Conservation (phyloP, 1,284 basidiomycete genomes). For the Fomitopsis palustris region DNA sequence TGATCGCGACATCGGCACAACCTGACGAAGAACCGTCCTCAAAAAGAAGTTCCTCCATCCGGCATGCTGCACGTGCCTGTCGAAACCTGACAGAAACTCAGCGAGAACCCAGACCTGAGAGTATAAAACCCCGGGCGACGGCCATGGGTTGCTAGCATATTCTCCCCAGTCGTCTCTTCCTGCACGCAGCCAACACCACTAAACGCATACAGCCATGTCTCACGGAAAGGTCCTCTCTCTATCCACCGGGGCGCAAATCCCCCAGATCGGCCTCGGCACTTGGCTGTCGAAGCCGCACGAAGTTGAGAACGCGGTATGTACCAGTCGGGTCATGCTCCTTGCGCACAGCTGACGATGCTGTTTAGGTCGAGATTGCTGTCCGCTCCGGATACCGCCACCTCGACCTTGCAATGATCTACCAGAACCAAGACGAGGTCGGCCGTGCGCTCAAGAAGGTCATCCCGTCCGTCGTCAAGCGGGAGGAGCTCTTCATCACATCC, state of each 20-base stretch:
- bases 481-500: conserved; percentile 83
- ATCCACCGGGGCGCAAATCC: conserved; percentile 49
- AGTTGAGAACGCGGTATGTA: conserved; percentile 69
- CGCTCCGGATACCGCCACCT: conserved; percentile 77
- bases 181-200: not conserved
- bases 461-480: conserved; percentile 72
- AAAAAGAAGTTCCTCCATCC: too few relatives aligned
- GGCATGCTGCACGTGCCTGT: too few relatives aligned
- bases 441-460: conserved; percentile 75
- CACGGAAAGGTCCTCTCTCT: conserved; percentile 52
- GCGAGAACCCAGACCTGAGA: too few relatives aligned
- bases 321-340: not conserved
- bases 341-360: not conserved
- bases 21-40: too few relatives aligned
- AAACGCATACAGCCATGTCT: conserved; percentile 44
- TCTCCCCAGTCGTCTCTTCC: not conserved
- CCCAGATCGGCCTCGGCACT: conserved; percentile 80
- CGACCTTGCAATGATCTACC: conserved; percentile 73
- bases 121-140: not conserved
- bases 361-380: conserved; percentile 70
- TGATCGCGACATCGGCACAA: too few relatives aligned
- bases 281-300: conserved; percentile 78
- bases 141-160: not conserved
- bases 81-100: too few relatives aligned
- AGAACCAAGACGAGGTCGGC: conserved; percentile 74